These are phyloP conservation scores for Neurospora sp. DNA, from an alignment of 495 filamentous ascomycete species.

Conservation along the genomic window DNA sequence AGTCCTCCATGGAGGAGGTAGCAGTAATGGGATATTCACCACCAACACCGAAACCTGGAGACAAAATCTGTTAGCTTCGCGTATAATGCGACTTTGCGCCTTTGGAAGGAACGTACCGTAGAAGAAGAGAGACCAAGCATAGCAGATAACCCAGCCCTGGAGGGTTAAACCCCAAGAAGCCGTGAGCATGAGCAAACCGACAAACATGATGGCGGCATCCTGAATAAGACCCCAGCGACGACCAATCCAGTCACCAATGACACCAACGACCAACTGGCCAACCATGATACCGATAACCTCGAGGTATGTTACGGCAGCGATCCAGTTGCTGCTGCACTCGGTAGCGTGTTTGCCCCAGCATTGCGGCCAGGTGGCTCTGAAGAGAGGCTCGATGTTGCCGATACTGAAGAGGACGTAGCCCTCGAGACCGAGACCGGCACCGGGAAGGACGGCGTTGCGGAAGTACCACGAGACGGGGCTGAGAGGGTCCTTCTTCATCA, in stretches of 20 bases:
- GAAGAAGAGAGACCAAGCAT: slow-evolving; percentile 81
- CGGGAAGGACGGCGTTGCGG: slow-evolving; percentile 77
- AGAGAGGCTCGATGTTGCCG: slow-evolving; percentile 73
- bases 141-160: slow-evolving; percentile 89
- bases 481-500: slow-evolving; percentile 73
- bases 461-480: slow-evolving; percentile 75
- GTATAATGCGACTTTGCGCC: not conserved
- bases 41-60: slow-evolving; percentile 65
- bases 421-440: slow-evolving; percentile 80
- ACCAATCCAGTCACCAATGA: slow-evolving; percentile 57
- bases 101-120: slow-evolving; percentile 44
- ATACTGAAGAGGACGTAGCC: slow-evolving; percentile 94
- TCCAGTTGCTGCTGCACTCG: slow-evolving; percentile 64
- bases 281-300: slow-evolving; percentile 85
- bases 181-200: slow-evolving; percentile 78
- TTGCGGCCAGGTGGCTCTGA: slow-evolving; percentile 52
- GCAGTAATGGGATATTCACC: slow-evolving; percentile 95
- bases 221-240: slow-evolving; percentile 88
- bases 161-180: slow-evolving; percentile 74
- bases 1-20: slow-evolving; percentile 90
- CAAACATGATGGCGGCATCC: slow-evolving; percentile 85
- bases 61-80: slow-evolving; percentile 4
- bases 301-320: slow-evolving; percentile 69
- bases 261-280: slow-evolving; percentile 69
- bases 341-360: slow-evolving; percentile 57